Evolutionary conservation across 1,139 yeast species (phyloP).

Genomic region (Kodamaea arcana): DNA sequence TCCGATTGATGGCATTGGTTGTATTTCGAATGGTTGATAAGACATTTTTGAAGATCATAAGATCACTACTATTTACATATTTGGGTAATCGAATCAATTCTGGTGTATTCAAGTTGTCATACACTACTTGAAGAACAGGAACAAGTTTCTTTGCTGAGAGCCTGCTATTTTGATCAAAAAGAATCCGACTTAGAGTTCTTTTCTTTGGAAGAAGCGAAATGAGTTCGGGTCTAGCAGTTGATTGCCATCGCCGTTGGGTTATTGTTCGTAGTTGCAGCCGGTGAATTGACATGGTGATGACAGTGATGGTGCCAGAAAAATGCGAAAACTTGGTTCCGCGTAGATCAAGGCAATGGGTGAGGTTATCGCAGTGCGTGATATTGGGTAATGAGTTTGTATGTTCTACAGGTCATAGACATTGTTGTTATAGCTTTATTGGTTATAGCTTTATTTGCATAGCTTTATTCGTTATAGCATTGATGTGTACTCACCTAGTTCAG

Average conservation of each 20-base stretch:
- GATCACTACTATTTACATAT: conserved; percentile 49
- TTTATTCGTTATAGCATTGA: too few relatives aligned
- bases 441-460: too few relatives aligned
- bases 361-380: too few relatives aligned
- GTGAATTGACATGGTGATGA: too few relatives aligned
- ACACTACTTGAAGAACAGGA: conserved; percentile 50
- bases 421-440: too few relatives aligned
- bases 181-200: conserved; percentile 50
- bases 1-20: conserved; percentile 54
- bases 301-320: too few relatives aligned
- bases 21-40: conserved; percentile 58
- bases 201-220: conserved; percentile 54
- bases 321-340: too few relatives aligned
- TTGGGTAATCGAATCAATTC: conserved; percentile 35
- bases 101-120: conserved; percentile 40
- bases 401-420: too few relatives aligned
- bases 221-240: conserved; percentile 36
- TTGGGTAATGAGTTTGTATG: too few relatives aligned
- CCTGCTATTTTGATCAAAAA: conserved; percentile 64
- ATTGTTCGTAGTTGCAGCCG: background rate
- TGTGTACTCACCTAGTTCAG: too few relatives aligned
- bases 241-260: conserved; percentile 1
- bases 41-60: conserved; percentile 66
- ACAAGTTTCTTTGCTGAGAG: conserved; percentile 50
- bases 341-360: too few relatives aligned